Conservation (phyloP, 768 basidiomycete genomes). For the Stropharia rugosoannulata region DNA sequence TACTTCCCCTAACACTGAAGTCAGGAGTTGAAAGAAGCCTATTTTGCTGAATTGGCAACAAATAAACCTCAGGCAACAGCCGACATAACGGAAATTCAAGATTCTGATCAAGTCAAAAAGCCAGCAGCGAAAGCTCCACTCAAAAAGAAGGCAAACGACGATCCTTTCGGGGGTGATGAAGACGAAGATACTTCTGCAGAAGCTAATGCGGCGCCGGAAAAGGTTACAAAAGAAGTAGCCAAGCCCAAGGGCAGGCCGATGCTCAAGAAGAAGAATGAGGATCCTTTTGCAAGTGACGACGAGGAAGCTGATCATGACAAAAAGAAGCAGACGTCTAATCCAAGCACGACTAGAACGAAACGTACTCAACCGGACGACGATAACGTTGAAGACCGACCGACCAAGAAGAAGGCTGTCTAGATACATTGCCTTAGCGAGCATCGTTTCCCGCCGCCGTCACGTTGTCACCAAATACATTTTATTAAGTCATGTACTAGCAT, state of each 20-base stretch:
- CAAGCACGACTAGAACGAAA: slow-evolving; percentile 6
- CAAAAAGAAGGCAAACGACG: slow-evolving; percentile 37
- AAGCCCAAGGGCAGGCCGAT: slow-evolving; percentile 20
- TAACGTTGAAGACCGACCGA: slow-evolving; percentile 13
- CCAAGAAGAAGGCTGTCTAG: slow-evolving; percentile 15
- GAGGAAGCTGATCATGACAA: slow-evolving; percentile 17
- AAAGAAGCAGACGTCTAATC: slow-evolving; percentile 4
- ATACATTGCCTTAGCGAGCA: neutral
- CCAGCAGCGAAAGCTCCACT: slow-evolving; percentile 40
- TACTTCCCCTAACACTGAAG: neutral
- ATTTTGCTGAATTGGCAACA: slow-evolving; percentile 44
- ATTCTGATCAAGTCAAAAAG: slow-evolving; percentile 7
- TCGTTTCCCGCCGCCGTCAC: too few relatives aligned
- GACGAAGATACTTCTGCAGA: slow-evolving; percentile 22
- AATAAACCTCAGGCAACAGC: slow-evolving; percentile 15
- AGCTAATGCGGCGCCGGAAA: slow-evolving; percentile 13
- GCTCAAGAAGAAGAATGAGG: neutral
- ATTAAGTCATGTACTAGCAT: too few relatives aligned
- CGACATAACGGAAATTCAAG: neutral
- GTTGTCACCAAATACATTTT: too few relatives aligned
- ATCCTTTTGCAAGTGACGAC: slow-evolving; percentile 14
- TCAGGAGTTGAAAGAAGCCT: slow-evolving; percentile 65
- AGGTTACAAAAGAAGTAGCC: slow-evolving; percentile 19
- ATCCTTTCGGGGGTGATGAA: slow-evolving; percentile 61
- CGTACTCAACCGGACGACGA: slow-evolving; percentile 8